phyloP scores from a whole-genome alignment of 2,329 filamentous ascomycete genomes.

The Mollisia scopiformis region DNA sequence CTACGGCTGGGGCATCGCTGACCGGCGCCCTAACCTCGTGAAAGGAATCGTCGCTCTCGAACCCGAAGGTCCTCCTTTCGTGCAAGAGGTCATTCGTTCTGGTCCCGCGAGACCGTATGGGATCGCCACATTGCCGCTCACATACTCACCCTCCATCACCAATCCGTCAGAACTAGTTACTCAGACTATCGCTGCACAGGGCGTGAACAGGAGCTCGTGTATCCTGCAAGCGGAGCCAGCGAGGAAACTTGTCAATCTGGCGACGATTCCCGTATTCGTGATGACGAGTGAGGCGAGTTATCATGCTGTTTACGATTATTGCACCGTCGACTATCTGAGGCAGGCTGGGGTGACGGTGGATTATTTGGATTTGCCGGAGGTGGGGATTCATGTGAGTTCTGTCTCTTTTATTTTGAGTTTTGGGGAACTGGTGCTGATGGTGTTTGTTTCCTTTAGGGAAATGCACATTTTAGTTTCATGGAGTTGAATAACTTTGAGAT shows the following conservation, averaged over 20 bases:
- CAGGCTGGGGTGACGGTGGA: conserved; percentile 44
- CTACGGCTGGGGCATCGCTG: conserved; percentile 25
- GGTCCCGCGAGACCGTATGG: conserved; percentile 26
- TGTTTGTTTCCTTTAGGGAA: conserved; percentile 34
- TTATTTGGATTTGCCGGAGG: conserved; percentile 41
- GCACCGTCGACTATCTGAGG: conserved; percentile 41
- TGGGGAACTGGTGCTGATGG: background rate
- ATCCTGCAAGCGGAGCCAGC: conserved; percentile 17
- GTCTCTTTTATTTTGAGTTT: background rate
- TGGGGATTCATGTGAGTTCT: conserved; percentile 34
- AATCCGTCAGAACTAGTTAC: background rate
- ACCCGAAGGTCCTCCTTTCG: conserved; percentile 49
- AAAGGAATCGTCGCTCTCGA: conserved; percentile 46
- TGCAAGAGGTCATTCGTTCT: conserved; percentile 41
- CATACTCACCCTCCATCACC: background rate
- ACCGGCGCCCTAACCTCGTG: conserved; percentile 44
- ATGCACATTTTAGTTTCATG: conserved; percentile 51
- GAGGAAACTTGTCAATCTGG: conserved; percentile 40
- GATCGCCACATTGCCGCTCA: background rate
- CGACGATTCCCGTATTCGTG: conserved; percentile 38
- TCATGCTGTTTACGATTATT: conserved; percentile 48
- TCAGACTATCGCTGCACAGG: background rate
- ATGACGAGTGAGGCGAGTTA: conserved; percentile 46
- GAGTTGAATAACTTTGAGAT: conserved; percentile 48
- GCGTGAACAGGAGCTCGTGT: background rate